A percentile compares a stretch with the other conserved stretches of the same genome.
Conservation (phyloP, 2,329 filamentous ascomycete genomes). For the Aspergillus quadricinctus region DNA sequence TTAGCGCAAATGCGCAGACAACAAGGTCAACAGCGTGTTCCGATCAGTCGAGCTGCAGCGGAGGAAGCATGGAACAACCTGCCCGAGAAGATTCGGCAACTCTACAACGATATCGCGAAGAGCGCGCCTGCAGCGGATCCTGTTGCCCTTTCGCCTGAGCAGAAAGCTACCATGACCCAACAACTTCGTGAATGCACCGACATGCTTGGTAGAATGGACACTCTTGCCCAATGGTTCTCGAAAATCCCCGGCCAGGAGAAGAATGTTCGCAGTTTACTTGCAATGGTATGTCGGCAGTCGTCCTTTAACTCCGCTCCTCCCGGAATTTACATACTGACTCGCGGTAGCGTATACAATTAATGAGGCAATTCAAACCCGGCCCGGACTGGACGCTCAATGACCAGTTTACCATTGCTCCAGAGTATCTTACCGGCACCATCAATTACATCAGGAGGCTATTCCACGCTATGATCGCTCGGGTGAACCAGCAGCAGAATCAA, state of each 20-base stretch:
- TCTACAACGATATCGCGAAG: conserved; percentile 36
- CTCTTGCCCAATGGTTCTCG: conserved; percentile 37
- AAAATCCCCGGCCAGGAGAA: conserved; percentile 39
- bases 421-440: conserved; percentile 35
- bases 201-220: conserved; percentile 42
- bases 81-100: conserved; percentile 35
- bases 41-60: conserved; percentile 30
- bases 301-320: neutral
- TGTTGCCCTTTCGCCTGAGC: conserved; percentile 34
- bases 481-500: conserved; percentile 30
- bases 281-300: conserved; percentile 29
- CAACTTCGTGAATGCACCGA: conserved; percentile 38
- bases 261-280: conserved; percentile 32
- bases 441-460: conserved; percentile 41
- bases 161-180: conserved; percentile 36
- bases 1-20: conserved; percentile 32
- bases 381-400: conserved; percentile 42
- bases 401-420: conserved; percentile 40
- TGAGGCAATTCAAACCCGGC: conserved; percentile 42
- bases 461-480: conserved; percentile 32
- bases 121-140: conserved; percentile 29
- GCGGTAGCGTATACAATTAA: conserved; percentile 39
- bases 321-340: conserved; percentile 12
- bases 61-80: conserved; percentile 38
- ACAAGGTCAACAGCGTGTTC: conserved; percentile 28